Evolutionary conservation across 2,329 filamentous ascomycete genomes (phyloP), one percentile per base, ranked within the genome.

Genomic region (Rutstroemia sp.): DNA sequence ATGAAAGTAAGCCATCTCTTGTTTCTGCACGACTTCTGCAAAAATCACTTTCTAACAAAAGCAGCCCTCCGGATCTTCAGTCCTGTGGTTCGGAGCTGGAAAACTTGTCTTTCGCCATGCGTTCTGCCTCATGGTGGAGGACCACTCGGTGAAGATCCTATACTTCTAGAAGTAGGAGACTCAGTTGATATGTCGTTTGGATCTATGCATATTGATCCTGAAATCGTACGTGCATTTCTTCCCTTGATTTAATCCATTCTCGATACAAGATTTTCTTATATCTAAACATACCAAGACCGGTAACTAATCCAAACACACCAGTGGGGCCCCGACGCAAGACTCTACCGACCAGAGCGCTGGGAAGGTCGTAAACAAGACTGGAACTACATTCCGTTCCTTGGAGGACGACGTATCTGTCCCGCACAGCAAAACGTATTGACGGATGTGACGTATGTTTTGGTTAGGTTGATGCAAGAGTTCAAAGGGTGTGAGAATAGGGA

Each of bases 1-100:
- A 82, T 58, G 80, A 83, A 67, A 77, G 79, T 81, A 71, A 70
- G 71, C 38, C 25, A 23, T 5, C n/a, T 42, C n/a, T 41, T 5
- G 5, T 27, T 27, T 7, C 6, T 27, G 5, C 25, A 27, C 5
- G 25, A 14, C 14, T 44, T 19, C 9, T 10, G 9, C 7, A 44
- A 6, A 19, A 7, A 44, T 19, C 14, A 10, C 30, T 10, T 12
- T 14, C 30, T 34, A 8, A 12, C 30, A 10, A 10, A 34, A 34
- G 8, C 41, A 44, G 41, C 41, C n/a, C 41, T 23, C 8, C 18
- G 41, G 4, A 19, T 44, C 21, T 21, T 44, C 2, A 19, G 18
- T 12, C 41, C 18, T 18, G 41, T 44, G 1, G 41, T 19, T 44
- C 7, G 41, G 19, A 44, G 18, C 9, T 23, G 41, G 41, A 44